These are phyloP conservation scores for Tulasnella sp. DNA, from an alignment of 768 basidiomycete genomes.

Conservation along the genomic window DNA sequence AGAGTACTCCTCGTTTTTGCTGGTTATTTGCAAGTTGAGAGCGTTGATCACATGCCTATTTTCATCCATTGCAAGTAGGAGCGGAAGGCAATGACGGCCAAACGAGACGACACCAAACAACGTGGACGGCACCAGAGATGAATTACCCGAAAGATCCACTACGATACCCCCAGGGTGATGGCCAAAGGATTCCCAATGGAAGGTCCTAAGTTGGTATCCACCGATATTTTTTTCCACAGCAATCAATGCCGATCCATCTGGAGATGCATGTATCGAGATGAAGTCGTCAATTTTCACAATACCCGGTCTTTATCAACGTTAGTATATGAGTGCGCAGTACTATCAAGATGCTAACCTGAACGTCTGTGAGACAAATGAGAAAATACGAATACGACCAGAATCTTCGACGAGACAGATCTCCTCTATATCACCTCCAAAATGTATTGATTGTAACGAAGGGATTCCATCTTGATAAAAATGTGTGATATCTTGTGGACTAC, in stretches of 20 bases:
- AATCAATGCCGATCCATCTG: too few species aligned
- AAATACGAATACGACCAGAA: slow-evolving; percentile 33
- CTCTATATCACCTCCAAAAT: slow-evolving; percentile 38
- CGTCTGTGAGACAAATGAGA: slow-evolving; percentile 40
- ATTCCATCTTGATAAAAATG: slow-evolving; percentile 1
- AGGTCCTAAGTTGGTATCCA: slow-evolving; percentile 34
- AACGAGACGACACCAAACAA: slow-evolving; percentile 33
- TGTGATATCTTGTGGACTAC: slow-evolving; percentile 31
- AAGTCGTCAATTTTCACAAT: not conserved
- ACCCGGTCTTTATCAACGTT: not conserved
- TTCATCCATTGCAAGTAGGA: slow-evolving; percentile 33
- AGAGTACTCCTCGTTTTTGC: slow-evolving; percentile 40
- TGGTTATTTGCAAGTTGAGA: slow-evolving; percentile 38
- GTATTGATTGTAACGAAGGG: slow-evolving; percentile 25
- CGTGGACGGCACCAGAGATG: slow-evolving; percentile 13
- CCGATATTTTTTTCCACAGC: too few species aligned
- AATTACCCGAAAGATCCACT: not conserved
- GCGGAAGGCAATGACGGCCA: slow-evolving; percentile 30
- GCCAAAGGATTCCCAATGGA: slow-evolving; percentile 47
- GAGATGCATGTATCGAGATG: not conserved
- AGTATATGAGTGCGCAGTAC: not conserved
- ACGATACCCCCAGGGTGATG: slow-evolving; percentile 29
- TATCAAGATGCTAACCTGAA: slow-evolving; percentile 32
- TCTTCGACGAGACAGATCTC: slow-evolving; percentile 42
- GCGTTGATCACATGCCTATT: slow-evolving; percentile 28